Conservation (phyloP, 805 yeast species). For the Cyberlindnera japonica region DNA sequence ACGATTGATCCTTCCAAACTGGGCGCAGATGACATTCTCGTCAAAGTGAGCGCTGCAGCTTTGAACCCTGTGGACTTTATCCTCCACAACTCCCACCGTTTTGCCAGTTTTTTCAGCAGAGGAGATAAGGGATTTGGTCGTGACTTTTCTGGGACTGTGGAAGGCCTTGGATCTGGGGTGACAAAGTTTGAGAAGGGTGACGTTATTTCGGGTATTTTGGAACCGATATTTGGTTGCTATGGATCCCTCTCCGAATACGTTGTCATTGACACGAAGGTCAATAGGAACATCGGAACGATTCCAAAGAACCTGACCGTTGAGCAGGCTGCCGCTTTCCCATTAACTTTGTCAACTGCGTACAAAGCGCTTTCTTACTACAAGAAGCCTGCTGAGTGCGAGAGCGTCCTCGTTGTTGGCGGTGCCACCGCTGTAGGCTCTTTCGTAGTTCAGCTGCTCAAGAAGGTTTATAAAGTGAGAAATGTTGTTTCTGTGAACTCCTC, state of each 20-base stretch:
- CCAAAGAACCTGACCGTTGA: slow-evolving; percentile 39
- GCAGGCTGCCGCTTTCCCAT: slow-evolving; percentile 62
- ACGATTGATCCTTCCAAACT: slow-evolving; percentile 19
- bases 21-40: slow-evolving; percentile 38
- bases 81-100: slow-evolving; percentile 30
- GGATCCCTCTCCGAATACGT: slow-evolving; percentile 50
- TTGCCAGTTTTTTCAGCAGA: slow-evolving; percentile 28
- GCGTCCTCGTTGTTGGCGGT: slow-evolving; percentile 67
- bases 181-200: slow-evolving; percentile 47
- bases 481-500: slow-evolving; percentile 58
- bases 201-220: slow-evolving; percentile 42
- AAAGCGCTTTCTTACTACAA: slow-evolving; percentile 33
- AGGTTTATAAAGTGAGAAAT: slow-evolving; percentile 40
- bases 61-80: slow-evolving; percentile 58
- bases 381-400: slow-evolving; percentile 39
- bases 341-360: slow-evolving; percentile 63
- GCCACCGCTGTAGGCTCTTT: slow-evolving; percentile 65
- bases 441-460: slow-evolving; percentile 53
- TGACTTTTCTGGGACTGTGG: slow-evolving; percentile 53
- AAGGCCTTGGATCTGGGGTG: slow-evolving; percentile 44
- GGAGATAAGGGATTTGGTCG: slow-evolving; percentile 40
- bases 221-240: slow-evolving; percentile 21
- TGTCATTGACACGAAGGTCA: slow-evolving; percentile 35
- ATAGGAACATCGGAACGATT: slow-evolving; percentile 33
- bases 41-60: slow-evolving; percentile 47